Conservation (phyloP, 2,329 filamentous ascomycete genomes). For the Paraphoma chrysanthemicola region DNA sequence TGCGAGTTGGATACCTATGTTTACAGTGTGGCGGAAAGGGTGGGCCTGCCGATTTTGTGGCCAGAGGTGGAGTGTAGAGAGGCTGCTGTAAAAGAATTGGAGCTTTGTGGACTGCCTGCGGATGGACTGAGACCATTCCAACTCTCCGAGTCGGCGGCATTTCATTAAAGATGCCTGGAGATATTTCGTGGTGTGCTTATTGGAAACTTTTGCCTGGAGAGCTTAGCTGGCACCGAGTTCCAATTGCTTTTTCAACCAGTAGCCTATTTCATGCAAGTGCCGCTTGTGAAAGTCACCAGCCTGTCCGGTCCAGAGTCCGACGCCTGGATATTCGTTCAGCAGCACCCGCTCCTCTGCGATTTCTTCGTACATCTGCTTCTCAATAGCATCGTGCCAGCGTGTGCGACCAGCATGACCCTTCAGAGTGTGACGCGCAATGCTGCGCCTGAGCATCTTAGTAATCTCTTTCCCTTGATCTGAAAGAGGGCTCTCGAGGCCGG, state of each 20-base stretch:
- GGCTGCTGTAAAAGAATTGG: neutral
- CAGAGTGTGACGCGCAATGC: slow-evolving; percentile 44
- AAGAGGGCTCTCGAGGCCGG: slow-evolving; percentile 48
- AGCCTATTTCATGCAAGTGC: slow-evolving; percentile 26
- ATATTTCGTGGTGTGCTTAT: neutral
- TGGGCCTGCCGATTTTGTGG: slow-evolving; percentile 5
- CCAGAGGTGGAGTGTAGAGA: neutral
- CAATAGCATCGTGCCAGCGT: slow-evolving; percentile 28
- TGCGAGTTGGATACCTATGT: slow-evolving; percentile 16
- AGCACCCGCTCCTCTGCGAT: slow-evolving; percentile 29
- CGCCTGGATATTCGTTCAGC: slow-evolving; percentile 16
- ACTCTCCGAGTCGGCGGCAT: neutral
- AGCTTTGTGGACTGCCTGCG: neutral
- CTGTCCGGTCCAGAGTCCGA: slow-evolving; percentile 36
- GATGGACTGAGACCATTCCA: neutral
- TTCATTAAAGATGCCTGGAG: neutral
- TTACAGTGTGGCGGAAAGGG: slow-evolving; percentile 5
- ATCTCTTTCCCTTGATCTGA: slow-evolving; percentile 52
- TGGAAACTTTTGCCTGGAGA: neutral
- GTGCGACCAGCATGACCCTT: slow-evolving; percentile 30
- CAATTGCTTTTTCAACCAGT: slow-evolving; percentile 37
- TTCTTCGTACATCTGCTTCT: slow-evolving; percentile 39
- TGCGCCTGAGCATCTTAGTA: slow-evolving; percentile 47
- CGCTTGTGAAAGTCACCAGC: slow-evolving; percentile 9
- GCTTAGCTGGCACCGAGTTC: slow-evolving; percentile 1